Conservation (phyloP, 441 rosid genomes). For the Omphalea diandra region DNA sequence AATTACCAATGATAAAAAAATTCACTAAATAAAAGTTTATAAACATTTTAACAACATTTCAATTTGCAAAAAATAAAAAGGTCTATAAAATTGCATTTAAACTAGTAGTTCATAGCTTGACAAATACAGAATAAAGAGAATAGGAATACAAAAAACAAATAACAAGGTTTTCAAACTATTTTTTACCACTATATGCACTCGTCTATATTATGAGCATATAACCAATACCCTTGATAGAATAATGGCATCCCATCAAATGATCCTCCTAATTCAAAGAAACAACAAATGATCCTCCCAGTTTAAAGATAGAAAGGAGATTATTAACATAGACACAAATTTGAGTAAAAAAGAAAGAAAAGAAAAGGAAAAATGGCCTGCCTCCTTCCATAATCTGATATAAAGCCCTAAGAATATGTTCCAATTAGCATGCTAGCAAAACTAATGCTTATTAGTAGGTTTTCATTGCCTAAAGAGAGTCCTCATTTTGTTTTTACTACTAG, state of each 20-base stretch:
- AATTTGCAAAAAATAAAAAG: too few relatives aligned
- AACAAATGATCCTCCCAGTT: too few relatives aligned
- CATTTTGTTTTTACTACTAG: conserved; percentile 48
- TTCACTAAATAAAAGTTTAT: not conserved
- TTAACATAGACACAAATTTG: not conserved
- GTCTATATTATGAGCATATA: too few relatives aligned
- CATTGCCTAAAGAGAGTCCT: conserved; percentile 46
- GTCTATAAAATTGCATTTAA: too few relatives aligned
- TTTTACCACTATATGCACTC: too few relatives aligned
- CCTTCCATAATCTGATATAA: conserved; percentile 57
- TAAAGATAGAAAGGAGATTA: not conserved
- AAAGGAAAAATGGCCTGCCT: conserved; percentile 30
- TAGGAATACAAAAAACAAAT: not conserved
- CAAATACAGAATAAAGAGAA: not conserved
- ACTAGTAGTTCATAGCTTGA: not conserved
- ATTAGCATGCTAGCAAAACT: conserved; percentile 61
- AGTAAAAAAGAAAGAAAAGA: not conserved
- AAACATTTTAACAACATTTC: too few relatives aligned
- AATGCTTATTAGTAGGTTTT: conserved; percentile 46
- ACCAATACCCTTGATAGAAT: too few relatives aligned
- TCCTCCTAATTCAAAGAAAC: conserved; percentile 1
- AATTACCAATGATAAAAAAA: not conserved
- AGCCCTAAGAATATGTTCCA: conserved; percentile 69
- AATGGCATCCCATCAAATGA: too few relatives aligned
- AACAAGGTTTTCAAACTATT: not conserved